phyloP scores from a whole-genome alignment of 805 yeast genomes.

The Nakazawaea anatomiae region DNA sequence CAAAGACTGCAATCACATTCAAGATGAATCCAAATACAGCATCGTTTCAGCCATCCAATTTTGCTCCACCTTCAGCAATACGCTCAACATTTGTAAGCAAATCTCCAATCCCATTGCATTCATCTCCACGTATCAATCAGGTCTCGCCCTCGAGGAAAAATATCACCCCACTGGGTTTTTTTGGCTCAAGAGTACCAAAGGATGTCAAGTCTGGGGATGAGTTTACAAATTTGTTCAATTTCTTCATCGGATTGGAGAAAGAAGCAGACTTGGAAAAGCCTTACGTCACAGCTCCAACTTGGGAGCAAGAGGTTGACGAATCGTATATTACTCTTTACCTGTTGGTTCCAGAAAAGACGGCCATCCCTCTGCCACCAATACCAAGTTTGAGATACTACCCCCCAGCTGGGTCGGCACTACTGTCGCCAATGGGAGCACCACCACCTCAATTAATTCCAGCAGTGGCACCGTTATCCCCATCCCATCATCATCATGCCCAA shows the following conservation, averaged over 20 bases:
- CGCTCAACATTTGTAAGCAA: conserved; percentile 2
- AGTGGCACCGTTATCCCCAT: conserved; percentile 6
- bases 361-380: conserved; percentile 13
- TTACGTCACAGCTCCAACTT: conserved; percentile 71
- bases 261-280: conserved; percentile 49
- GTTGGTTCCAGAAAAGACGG: conserved; percentile 23
- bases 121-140: conserved; percentile 14
- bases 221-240: conserved; percentile 42
- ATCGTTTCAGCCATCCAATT: conserved; percentile 48
- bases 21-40: conserved; percentile 68
- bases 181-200: conserved; percentile 31
- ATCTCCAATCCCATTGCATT: conserved; percentile 4
- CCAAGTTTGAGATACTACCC: conserved; percentile 8
- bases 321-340: conserved; percentile 50
- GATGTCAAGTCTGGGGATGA: conserved; percentile 22
- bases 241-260: conserved; percentile 42
- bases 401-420: conserved; percentile 2
- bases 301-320: conserved; percentile 57
- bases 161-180: conserved; percentile 23
- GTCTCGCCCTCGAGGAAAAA: conserved; percentile 2
- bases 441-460: conserved; percentile 10
- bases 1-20: conserved; percentile 50
- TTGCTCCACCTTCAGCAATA: conserved; percentile 15
- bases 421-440: conserved; percentile 8
- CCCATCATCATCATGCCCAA: conserved; percentile 1